Conservation (phyloP, 1,284 basidiomycete species). For the Sanguinoderma infundibulare region DNA sequence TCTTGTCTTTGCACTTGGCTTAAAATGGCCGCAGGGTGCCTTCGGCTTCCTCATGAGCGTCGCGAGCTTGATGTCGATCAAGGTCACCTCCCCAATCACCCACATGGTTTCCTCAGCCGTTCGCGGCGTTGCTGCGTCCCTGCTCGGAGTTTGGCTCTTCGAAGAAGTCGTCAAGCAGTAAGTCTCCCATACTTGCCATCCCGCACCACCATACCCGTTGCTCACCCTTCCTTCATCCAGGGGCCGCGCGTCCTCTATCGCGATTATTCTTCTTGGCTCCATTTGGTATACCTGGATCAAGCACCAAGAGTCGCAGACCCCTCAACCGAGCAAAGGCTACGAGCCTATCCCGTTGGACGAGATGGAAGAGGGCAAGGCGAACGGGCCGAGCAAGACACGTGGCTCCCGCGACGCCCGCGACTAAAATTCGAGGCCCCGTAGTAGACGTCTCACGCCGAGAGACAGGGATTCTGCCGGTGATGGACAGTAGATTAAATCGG, state of each 20-base stretch:
- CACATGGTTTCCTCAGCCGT: constrained; percentile 92
- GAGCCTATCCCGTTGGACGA: constrained; percentile 55
- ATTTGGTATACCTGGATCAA: constrained; percentile 88
- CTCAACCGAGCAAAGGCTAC: constrained; percentile 34
- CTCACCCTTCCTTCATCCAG: constrained; percentile 41
- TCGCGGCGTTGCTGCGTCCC: constrained; percentile 79
- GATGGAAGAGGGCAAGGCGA: constrained; percentile 48
- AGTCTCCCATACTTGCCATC: constrained; percentile 33
- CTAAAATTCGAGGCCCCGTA: not conserved
- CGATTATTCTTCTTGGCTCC: constrained; percentile 79
- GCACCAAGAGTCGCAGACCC: constrained; percentile 59
- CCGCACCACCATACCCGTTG: not conserved
- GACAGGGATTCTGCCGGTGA: not conserved
- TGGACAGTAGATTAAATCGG: not conserved
- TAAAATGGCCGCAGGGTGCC: constrained; percentile 54
- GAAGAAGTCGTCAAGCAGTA: constrained; percentile 75
- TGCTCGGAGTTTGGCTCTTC: constrained; percentile 79
- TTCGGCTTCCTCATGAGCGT: constrained; percentile 90
- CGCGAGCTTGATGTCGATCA: constrained; percentile 87
- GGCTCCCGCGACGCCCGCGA: constrained; percentile 19
- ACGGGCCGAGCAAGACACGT: constrained; percentile 6
- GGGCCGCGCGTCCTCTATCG: constrained; percentile 80
- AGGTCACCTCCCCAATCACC: constrained; percentile 90
- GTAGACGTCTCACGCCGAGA: not conserved
- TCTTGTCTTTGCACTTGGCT: not conserved